Conservation (phyloP, 129 eudicot species). For the Glebionis coronaria region DNA sequence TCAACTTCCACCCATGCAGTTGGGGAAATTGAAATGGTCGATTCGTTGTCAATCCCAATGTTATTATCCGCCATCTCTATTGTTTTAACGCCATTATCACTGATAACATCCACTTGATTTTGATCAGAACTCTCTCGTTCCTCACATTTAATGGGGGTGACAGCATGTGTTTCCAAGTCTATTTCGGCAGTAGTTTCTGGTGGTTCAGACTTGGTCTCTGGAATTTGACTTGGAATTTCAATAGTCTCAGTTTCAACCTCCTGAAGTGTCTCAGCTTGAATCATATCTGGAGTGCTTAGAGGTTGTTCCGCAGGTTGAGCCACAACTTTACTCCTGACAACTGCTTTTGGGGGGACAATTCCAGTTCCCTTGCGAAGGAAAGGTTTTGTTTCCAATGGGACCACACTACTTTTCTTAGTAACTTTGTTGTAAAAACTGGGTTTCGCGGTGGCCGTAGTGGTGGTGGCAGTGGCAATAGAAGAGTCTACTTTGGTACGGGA, state of each 20-base stretch:
- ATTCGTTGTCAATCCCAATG: constrained; percentile 50
- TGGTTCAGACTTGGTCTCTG: constrained; percentile 34
- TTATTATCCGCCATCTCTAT: constrained; percentile 26
- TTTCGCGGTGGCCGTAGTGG: constrained; percentile 37
- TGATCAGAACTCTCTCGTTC: constrained; percentile 28
- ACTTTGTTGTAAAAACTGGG: constrained; percentile 75
- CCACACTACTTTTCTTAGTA: constrained; percentile 89
- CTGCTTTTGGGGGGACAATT: constrained; percentile 44
- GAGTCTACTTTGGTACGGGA: constrained; percentile 32
- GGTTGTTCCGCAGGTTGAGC: constrained; percentile 46
- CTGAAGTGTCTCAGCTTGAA: constrained; percentile 33
- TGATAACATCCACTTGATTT: constrained; percentile 17
- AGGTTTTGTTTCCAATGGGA: constrained; percentile 91
- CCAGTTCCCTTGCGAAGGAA: constrained; percentile 77
- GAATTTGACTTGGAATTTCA: constrained; percentile 33
- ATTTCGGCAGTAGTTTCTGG: constrained; percentile 16
- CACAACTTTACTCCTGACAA: constrained; percentile 46
- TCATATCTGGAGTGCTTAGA: constrained; percentile 32
- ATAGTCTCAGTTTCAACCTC: constrained; percentile 38
- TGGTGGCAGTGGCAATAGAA: constrained; percentile 33
- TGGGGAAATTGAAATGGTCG: constrained; percentile 67
- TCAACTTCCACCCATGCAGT: constrained; percentile 90
- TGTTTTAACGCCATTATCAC: constrained; percentile 26
- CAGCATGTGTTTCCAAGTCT: constrained; percentile 27
- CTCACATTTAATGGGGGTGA: constrained; percentile 35